Percentiles rank a stretch among this genome's conserved stretches.
Conservation (phyloP, 805 yeast genomes). For the Barnettozyma wickerhamii region DNA sequence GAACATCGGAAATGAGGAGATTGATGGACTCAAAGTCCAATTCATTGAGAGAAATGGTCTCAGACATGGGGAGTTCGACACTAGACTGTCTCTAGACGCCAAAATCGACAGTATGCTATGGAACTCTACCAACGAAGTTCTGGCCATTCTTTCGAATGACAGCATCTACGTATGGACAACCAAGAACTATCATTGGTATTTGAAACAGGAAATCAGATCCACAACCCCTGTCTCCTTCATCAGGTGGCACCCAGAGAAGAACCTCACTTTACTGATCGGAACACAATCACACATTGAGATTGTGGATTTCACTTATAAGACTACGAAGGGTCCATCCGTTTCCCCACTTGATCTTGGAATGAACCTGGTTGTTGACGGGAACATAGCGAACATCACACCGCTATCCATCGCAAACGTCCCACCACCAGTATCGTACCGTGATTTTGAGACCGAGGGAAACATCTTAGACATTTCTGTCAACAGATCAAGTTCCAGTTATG, state of each 20-base stretch:
- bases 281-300: slow-evolving; percentile 49
- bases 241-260: slow-evolving; percentile 89
- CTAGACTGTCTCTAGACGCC: slow-evolving; percentile 53
- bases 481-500: slow-evolving; percentile 52
- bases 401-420: slow-evolving; percentile 84
- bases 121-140: slow-evolving; percentile 76
- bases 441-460: slow-evolving; percentile 48
- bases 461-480: slow-evolving; percentile 65
- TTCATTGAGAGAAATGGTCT: slow-evolving; percentile 94
- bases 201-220: slow-evolving; percentile 68
- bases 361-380: slow-evolving; percentile 78
- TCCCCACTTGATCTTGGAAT: slow-evolving; percentile 74
- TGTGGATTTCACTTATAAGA: slow-evolving; percentile 61
- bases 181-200: slow-evolving; percentile 93
- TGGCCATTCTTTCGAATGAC: slow-evolving; percentile 61
- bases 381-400: slow-evolving; percentile 70
- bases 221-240: slow-evolving; percentile 33
- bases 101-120: slow-evolving; percentile 56
- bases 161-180: slow-evolving; percentile 85
- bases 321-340: slow-evolving; percentile 63
- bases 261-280: slow-evolving; percentile 67
- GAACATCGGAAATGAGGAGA: slow-evolving; percentile 37
- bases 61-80: slow-evolving; percentile 78
- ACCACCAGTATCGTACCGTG: slow-evolving; percentile 84
- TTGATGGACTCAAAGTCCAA: slow-evolving; percentile 46